Evolutionary conservation across 2,329 filamentous ascomycete species (phyloP), one percentile per base, ranked within the genome.

Genomic region (Stemphylium vesicarium): DNA sequence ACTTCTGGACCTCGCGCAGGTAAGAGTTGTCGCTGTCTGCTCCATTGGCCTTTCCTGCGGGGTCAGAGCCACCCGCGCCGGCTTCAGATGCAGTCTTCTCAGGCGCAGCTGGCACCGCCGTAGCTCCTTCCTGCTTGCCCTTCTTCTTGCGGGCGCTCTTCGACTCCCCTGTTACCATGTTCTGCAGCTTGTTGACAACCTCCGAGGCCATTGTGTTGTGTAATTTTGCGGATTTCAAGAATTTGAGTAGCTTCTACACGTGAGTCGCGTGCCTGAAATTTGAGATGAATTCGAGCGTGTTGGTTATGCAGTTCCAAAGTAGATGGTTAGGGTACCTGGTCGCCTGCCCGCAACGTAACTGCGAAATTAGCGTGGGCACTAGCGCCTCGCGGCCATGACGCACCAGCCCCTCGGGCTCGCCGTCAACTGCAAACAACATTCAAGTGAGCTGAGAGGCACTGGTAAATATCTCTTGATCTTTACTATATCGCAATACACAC

Each of bases 1-100:
- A 96, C 93, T 96, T 97, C 73, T 94, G 87, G 44, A 98, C 83
- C 75, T 98, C 94, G 74, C 88, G 92, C 73, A 97, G 84, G 78
- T 94, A 92, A 35, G 87, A 82, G 69, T 85, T 92, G 74, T 97
- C 93, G 56, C 85, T 85, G 53, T 91, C 87, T 45, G 79, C 77
- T 56, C 81, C 81, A 68, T 87, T 86, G 56, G 80, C 77, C 51
- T 75, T 75, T 41, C 67, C 68, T 42, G 64, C 69, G 10, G 65
- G 57, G n/a, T 74, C 68, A 42, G 71, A 74, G 31, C 69, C 61
- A 22, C 60, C 65, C 8, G 66, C 64, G 24, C 72, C 71, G 38
- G 62, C 52, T 46, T 73, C 70, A 33, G 69, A 72, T 35, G 64
- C 59, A 4, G 71, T 57, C 59, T 68, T 69, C 58, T 72, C 70